phyloP scores from a whole-genome alignment of 352 stramenopile genomes.

The Phytophthora fragariae region DNA sequence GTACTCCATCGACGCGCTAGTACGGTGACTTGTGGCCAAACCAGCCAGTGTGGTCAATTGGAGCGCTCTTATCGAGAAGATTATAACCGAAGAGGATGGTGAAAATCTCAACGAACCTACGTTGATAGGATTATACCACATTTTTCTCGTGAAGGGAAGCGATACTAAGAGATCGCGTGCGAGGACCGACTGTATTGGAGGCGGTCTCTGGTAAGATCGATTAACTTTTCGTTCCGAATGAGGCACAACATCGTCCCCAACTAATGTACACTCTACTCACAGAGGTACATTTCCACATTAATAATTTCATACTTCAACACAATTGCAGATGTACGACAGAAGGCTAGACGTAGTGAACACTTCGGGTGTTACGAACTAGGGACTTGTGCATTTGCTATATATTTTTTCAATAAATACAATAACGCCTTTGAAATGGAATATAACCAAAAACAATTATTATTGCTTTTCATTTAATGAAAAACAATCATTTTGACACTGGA shows the following conservation, averaged over 20 bases:
- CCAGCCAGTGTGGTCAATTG: background rate
- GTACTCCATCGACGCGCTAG: background rate
- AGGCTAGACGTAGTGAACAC: too few species aligned
- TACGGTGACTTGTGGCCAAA: background rate
- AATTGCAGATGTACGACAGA: too few species aligned
- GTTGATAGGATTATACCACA: background rate
- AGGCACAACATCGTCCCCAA: background rate
- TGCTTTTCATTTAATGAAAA: too few species aligned
- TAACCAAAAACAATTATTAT: too few species aligned
- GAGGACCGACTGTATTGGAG: background rate
- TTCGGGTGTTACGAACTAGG: too few species aligned
- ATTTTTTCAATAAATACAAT: too few species aligned
- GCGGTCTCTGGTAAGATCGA: background rate
- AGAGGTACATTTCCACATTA: too few species aligned
- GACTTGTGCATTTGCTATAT: too few species aligned
- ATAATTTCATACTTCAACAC: too few species aligned
- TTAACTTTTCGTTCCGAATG: background rate
- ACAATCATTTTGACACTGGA: too few species aligned
- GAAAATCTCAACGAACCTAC: background rate
- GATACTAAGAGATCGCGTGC: background rate
- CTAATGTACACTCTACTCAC: background rate
- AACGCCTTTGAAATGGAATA: too few species aligned
- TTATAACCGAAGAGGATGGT: background rate
- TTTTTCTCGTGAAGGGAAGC: background rate
- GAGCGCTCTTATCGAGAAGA: background rate